Conservation (phyloP, 768 basidiomycete species). For the Boletus huronensis region DNA sequence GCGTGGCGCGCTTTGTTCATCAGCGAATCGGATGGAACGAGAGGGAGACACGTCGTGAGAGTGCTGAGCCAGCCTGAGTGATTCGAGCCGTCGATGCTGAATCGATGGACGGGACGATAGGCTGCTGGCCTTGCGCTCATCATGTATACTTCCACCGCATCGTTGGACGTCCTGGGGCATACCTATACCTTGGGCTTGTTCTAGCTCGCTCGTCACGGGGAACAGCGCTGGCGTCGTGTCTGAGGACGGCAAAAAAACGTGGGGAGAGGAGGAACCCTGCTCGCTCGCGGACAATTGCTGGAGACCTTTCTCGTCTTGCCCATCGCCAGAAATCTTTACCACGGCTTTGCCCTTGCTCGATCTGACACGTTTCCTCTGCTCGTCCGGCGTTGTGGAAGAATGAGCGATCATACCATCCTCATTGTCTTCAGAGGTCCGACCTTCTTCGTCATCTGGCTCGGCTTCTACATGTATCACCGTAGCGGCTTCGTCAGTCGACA, state of each 20-base stretch:
- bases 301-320: constrained; percentile 8
- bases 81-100: constrained; percentile 31
- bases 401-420: constrained; percentile 17
- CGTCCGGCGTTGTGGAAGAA: constrained; percentile 4
- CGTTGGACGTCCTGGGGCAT: constrained; percentile 5
- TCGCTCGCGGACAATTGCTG: constrained; percentile 16
- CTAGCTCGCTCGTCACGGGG: constrained; percentile 2
- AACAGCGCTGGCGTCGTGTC: neutral
- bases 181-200: constrained; percentile 5
- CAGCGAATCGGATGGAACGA: constrained; percentile 48
- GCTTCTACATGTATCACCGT: constrained; percentile 5
- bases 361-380: constrained; percentile 26
- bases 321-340: neutral
- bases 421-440: constrained; percentile 60
- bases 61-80: constrained; percentile 16
- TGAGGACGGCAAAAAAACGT: neutral
- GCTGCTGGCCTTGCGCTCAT: constrained; percentile 11
- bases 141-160: constrained; percentile 24
- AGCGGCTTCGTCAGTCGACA: constrained; percentile 2
- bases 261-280: constrained; percentile 2
- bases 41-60: constrained; percentile 43
- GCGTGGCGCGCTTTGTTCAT: constrained; percentile 29
- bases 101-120: constrained; percentile 21
- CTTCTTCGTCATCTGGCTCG: constrained; percentile 49
- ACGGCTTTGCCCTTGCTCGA: constrained; percentile 18